Conservation (phyloP, 495 filamentous ascomycete species). For the Corynascus novoguineensis region DNA sequence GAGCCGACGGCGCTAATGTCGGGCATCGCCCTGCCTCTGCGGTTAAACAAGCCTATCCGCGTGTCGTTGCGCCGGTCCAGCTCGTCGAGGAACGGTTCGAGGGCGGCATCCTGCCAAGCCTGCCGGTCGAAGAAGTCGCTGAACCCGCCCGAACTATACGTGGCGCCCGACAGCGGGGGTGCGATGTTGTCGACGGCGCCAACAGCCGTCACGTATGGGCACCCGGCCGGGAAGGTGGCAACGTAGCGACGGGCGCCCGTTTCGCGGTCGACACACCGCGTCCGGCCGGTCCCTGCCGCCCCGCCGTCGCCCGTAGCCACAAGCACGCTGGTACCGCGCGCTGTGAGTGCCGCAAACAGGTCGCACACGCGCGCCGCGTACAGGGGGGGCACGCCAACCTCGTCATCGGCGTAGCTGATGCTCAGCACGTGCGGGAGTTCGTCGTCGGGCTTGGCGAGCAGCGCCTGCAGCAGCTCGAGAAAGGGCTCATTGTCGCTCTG, state of each 20-base stretch:
- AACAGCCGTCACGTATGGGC: constrained; percentile 74
- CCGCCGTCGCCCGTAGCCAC: constrained; percentile 71
- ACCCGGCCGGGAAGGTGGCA: constrained; percentile 68
- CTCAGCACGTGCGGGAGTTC: constrained; percentile 68
- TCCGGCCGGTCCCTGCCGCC: constrained; percentile 46
- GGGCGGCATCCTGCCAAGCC: constrained; percentile 55
- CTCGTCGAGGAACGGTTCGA: constrained; percentile 49
- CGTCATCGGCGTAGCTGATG: constrained; percentile 69
- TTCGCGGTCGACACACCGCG: constrained; percentile 60
- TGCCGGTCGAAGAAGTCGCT: constrained; percentile 62
- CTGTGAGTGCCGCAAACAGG: constrained; percentile 65
- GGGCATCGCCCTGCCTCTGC: constrained; percentile 62
- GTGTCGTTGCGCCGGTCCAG: constrained; percentile 39
- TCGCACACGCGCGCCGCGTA: constrained; percentile 65
- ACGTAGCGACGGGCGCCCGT: constrained; percentile 55
- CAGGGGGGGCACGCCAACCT: constrained; percentile 54
- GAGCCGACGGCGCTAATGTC: constrained; percentile 53
- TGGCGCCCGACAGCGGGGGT: constrained; percentile 52
- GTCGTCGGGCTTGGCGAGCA: constrained; percentile 54
- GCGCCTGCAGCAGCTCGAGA: constrained; percentile 68
- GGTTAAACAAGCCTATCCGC: constrained; percentile 47
- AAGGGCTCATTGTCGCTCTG: constrained; percentile 73
- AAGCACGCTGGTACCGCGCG: constrained; percentile 65
- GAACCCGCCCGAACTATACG: constrained; percentile 65
- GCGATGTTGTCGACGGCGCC: constrained; percentile 58